These are phyloP conservation scores for Henckelia pumila DNA, from an alignment of 257 asterid species.

Conservation along the genomic window DNA sequence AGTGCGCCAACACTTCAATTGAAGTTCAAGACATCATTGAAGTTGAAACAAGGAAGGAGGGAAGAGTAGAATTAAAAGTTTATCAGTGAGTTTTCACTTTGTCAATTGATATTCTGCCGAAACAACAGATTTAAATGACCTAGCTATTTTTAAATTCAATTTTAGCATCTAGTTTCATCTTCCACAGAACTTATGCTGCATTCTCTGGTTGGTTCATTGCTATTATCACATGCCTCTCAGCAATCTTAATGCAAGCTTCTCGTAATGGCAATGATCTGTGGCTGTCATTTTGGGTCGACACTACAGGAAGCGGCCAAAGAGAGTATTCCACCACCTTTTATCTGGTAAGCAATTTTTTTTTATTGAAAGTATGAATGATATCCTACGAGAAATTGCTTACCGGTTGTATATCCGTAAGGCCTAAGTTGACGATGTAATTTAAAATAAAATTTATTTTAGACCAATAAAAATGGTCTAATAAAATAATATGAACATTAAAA, in stretches of 20 bases:
- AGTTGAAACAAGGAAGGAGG: constrained; percentile 77
- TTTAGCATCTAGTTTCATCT: constrained; percentile 25
- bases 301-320: constrained; percentile 49
- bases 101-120: neutral
- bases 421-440: too few relatives aligned
- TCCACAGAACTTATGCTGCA: constrained; percentile 82
- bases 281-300: constrained; percentile 96
- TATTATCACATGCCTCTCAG: constrained; percentile 60
- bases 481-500: too few relatives aligned
- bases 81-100: constrained; percentile 70
- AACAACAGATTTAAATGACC: constrained; percentile 6
- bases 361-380: neutral
- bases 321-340: constrained; percentile 65
- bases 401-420: too few relatives aligned
- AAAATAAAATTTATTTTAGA: too few relatives aligned
- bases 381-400: too few relatives aligned
- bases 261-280: constrained; percentile 96
- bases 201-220: constrained; percentile 79
- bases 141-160: neutral
- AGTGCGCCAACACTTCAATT: constrained; percentile 31
- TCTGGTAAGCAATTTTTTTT: constrained; percentile 55
- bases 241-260: constrained; percentile 92
- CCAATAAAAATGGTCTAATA: too few relatives aligned
- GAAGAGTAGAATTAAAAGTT: constrained; percentile 73
- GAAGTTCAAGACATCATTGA: constrained; percentile 52